phyloP scores from a whole-genome alignment of 108 stramenopile genomes.

The Schizochytrium sp. region DNA sequence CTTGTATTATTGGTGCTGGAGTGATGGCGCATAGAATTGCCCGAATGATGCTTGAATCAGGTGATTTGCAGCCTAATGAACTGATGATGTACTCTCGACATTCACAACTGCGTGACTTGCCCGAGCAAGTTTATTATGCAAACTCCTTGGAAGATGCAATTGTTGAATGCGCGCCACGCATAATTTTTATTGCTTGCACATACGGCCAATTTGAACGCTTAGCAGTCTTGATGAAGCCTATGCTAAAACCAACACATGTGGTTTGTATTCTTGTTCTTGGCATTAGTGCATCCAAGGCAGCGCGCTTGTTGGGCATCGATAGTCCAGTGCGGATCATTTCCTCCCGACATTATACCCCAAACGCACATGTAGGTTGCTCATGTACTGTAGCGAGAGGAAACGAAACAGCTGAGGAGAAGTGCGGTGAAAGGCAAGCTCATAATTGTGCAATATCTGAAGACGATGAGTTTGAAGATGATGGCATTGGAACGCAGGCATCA shows the following conservation, averaged over 20 bases:
- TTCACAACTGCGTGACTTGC: background rate
- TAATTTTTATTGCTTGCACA: constrained; percentile 1
- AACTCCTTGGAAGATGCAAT: constrained; percentile 5
- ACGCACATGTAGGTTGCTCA: background rate
- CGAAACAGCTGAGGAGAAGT: background rate
- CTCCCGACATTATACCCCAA: background rate
- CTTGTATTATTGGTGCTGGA: background rate
- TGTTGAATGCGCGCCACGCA: background rate
- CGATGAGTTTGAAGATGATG: background rate
- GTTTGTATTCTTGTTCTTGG: background rate
- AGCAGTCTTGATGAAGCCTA: background rate
- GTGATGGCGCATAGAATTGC: background rate
- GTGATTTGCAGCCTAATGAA: background rate
- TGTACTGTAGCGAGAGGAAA: background rate
- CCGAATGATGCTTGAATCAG: constrained; percentile 1
- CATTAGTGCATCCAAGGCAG: background rate
- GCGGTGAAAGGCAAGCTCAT: background rate
- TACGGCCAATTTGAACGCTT: background rate
- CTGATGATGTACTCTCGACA: background rate
- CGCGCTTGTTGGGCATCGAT: background rate
- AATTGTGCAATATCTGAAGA: background rate
- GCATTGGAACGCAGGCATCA: background rate
- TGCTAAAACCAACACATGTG: background rate
- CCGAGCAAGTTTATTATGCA: background rate
- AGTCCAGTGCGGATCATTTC: background rate